Evolutionary conservation across 2,329 filamentous ascomycete genomes (phyloP), one percentile per base, ranked within the genome.

Genomic region (Dothiorella sarmentorum): DNA sequence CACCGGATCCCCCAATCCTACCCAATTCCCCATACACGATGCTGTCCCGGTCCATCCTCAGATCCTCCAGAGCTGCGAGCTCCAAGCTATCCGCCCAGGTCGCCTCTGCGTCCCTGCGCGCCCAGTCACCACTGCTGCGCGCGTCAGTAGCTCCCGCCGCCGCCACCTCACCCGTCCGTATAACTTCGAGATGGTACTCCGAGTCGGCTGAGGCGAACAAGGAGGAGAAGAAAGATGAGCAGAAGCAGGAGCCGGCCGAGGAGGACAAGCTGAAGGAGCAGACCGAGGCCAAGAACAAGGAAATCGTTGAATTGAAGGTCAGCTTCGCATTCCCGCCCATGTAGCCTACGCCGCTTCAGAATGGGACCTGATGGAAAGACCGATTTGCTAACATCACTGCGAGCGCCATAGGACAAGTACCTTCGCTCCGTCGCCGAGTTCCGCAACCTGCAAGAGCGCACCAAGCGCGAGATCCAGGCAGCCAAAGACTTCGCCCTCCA

Each of bases 401-500:
- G 7, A 24, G 15, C 20, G 35, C 61, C 53, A 38, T 66, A 97
- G 94, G 94, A 97, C 78, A 94, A 91, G 80, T 95, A 91, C 76
- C 84, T 97, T 63, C 93, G 94, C 73, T 89, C 89, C 58, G 86
- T 97, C 64, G 94, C 94, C 77, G 94, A 99, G 69, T 97, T 95
- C 84, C 91, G 91, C 73, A 99, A 97, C 79, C 89, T 99, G 53
- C 93, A 97, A 80, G 91, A 97, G 71, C 90, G 94, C 71, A 96
- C 91, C 42, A 84, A 87, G 74, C 91, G 94, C 71, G 94, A 99
- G 66, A 87, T 95, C 73, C 90, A 94, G 76, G 78, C 84, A 18
- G 90, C 93, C 18, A 87, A 88, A 67, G 90, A 96, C 77, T 99
- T 96, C 68, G 94, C 93, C 69, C 94, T 99, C 69, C 91, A 96